Conservation (phyloP, 306 rosid species). For the Sindora glabra region DNA sequence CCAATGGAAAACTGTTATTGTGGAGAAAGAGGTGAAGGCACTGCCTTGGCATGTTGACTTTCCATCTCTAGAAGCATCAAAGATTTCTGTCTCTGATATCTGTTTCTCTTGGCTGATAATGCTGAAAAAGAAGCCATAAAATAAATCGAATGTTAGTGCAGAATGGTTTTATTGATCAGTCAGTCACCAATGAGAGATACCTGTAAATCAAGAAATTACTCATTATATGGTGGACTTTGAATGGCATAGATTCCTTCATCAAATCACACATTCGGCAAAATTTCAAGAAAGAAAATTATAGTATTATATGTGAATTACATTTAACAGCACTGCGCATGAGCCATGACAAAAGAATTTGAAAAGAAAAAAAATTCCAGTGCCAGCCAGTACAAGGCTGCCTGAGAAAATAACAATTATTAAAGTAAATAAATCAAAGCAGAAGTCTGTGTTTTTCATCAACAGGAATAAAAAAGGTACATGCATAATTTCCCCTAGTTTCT, state of each 20-base stretch:
- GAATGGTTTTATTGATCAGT: neutral
- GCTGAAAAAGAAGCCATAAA: conserved; percentile 43
- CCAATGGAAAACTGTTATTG: conserved; percentile 10
- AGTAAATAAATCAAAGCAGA: too few relatives aligned
- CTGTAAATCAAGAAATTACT: conserved; percentile 1
- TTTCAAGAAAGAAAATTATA: neutral
- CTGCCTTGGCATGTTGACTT: conserved; percentile 91
- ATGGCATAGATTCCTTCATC: neutral
- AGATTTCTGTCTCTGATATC: conserved; percentile 84
- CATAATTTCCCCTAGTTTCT: too few relatives aligned
- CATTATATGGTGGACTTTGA: neutral
- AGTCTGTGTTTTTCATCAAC: too few relatives aligned
- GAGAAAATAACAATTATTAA: too few relatives aligned
- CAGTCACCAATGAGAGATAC: neutral
- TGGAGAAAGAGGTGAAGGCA: conserved; percentile 44
- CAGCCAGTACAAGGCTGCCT: neutral
- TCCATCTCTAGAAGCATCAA: conserved; percentile 94
- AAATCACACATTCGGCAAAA: neutral
- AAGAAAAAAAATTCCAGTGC: neutral
- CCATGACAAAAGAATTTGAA: neutral
- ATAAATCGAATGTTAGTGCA: conserved; percentile 1
- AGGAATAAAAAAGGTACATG: too few relatives aligned
- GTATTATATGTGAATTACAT: neutral
- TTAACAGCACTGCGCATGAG: neutral
- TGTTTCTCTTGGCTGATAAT: conserved; percentile 77